Conservation (phyloP, 1,139 yeast genomes). For the Saccharomyces hybrid region DNA sequence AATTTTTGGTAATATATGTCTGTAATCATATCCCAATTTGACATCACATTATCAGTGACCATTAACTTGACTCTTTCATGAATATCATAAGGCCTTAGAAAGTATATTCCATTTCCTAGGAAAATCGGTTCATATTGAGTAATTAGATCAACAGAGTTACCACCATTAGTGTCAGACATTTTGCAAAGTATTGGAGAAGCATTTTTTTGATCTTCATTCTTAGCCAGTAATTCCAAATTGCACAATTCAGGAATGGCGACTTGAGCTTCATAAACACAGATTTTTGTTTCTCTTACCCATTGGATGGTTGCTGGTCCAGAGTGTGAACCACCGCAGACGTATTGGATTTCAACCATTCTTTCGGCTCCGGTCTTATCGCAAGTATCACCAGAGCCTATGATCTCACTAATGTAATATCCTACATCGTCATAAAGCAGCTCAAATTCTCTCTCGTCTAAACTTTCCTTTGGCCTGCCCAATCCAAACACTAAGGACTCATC, state of each 20-base stretch:
- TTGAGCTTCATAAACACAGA: constrained; percentile 65
- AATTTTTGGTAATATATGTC: constrained; percentile 11
- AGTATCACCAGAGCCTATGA: constrained; percentile 50
- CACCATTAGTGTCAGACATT: background rate
- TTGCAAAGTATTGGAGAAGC: constrained; percentile 18
- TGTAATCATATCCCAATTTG: constrained; percentile 3
- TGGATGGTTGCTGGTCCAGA: constrained; percentile 32
- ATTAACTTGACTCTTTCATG: constrained; percentile 12
- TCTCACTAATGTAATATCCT: constrained; percentile 44
- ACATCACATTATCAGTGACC: constrained; percentile 15
- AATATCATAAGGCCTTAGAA: constrained; percentile 12
- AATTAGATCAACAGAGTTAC: constrained; percentile 13
- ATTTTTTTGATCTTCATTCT: constrained; percentile 19
- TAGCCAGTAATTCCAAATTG: constrained; percentile 25
- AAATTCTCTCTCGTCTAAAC: constrained; percentile 22
- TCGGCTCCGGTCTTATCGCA: constrained; percentile 68
- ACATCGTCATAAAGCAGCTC: constrained; percentile 32
- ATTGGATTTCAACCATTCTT: constrained; percentile 57
- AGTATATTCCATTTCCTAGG: constrained; percentile 22
- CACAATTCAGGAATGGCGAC: constrained; percentile 57
- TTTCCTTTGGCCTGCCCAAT: constrained; percentile 38
- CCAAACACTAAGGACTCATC: constrained; percentile 32
- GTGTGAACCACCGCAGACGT: constrained; percentile 49
- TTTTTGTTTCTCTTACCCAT: constrained; percentile 54
- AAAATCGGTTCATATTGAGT: constrained; percentile 20